A percentile compares a stretch with the other conserved stretches of the same genome.
Evolutionary conservation across 2,329 filamentous ascomycete genomes (phyloP).

Genomic region (Ceratocystis cubensis): DNA sequence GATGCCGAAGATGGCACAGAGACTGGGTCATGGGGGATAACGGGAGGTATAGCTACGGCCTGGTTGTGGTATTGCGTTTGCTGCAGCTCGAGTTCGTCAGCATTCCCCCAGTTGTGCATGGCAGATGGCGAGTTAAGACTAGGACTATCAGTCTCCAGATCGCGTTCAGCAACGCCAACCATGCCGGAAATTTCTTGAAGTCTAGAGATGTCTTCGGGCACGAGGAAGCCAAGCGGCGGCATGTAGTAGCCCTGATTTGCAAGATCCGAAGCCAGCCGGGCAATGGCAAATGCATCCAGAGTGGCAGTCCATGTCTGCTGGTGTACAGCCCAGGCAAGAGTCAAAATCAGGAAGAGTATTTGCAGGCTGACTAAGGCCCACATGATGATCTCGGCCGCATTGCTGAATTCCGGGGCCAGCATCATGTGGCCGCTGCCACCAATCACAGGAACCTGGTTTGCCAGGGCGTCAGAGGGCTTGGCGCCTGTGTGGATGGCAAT

Average conservation of each 20-base stretch:
- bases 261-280: constrained; percentile 13
- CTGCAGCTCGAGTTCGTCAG: constrained; percentile 4
- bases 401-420: constrained; percentile 10
- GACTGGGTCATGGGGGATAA: background rate
- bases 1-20: background rate
- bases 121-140: background rate
- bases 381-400: constrained; percentile 14
- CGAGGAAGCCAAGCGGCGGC: constrained; percentile 11
- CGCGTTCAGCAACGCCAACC: constrained; percentile 8
- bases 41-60: background rate
- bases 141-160: background rate
- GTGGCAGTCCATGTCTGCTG: constrained; percentile 17
- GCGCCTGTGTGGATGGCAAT: constrained; percentile 13
- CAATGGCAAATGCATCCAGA: constrained; percentile 18
- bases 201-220: constrained; percentile 1
- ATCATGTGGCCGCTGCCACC: constrained; percentile 18
- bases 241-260: constrained; percentile 10
- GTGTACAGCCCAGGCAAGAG: constrained; percentile 9
- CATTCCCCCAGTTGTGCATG: background rate
- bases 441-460: constrained; percentile 19
- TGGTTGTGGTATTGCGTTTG: background rate
- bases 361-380: constrained; percentile 14
- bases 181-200: constrained; percentile 14
- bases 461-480: background rate
- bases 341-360: constrained; percentile 8